Percentiles rank a stretch among this genome's conserved stretches.
phyloP scores from a whole-genome alignment of 2,329 filamentous ascomycete species.

The Trichoderma simmonsii region DNA sequence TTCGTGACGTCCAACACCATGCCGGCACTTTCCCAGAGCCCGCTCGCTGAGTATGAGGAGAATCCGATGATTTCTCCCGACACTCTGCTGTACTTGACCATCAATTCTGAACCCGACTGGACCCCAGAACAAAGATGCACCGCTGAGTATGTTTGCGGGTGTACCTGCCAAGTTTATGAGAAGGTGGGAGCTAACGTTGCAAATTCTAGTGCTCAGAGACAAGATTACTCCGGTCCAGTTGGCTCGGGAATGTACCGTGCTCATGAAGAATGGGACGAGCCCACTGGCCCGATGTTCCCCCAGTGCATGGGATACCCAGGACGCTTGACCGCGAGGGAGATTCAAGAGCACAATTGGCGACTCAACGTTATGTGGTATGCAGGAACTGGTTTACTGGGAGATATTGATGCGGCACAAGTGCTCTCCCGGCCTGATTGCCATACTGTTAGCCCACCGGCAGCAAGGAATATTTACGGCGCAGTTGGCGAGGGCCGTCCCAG shows the following conservation, averaged over 20 bases:
- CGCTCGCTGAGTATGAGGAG: neutral
- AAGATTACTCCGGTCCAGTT: neutral
- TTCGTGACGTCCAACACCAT: constrained; percentile 32
- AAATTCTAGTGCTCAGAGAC: neutral
- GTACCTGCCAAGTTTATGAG: neutral
- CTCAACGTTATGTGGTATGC: constrained; percentile 19
- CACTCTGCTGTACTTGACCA: neutral
- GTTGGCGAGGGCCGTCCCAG: constrained; percentile 8
- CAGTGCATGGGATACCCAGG: constrained; percentile 21
- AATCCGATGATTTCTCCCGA: neutral
- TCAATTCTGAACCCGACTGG: neutral
- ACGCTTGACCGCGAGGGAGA: constrained; percentile 25
- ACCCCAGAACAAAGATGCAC: neutral
- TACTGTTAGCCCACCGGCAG: neutral
- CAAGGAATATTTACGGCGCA: constrained; percentile 1
- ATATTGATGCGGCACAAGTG: neutral
- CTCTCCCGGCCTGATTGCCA: constrained; percentile 35
- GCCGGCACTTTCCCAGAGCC: neutral
- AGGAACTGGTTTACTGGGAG: constrained; percentile 2
- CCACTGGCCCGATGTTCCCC: neutral
- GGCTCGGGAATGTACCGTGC: neutral
- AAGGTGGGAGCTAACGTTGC: neutral
- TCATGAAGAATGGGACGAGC: neutral
- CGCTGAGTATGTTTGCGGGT: neutral
- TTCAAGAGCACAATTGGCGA: constrained; percentile 15